These are phyloP conservation scores for Epichloe sp. DNA, from an alignment of 2,329 filamentous ascomycete species.

Conservation along the genomic window DNA sequence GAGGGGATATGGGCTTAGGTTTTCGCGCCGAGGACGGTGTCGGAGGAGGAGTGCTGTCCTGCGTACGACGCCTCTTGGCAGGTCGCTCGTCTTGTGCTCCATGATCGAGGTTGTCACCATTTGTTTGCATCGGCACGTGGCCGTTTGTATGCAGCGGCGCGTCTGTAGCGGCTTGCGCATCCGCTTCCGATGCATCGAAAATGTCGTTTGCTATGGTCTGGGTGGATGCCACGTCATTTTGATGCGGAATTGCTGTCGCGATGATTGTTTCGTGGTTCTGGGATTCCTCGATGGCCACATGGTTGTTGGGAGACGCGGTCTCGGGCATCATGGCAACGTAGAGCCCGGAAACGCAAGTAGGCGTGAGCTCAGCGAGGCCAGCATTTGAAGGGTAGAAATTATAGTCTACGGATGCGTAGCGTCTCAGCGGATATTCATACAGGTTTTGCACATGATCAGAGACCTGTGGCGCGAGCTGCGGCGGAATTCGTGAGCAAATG, in stretches of 20 bases:
- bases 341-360: constrained; percentile 29
- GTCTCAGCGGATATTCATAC: constrained; percentile 30
- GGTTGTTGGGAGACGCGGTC: constrained; percentile 42
- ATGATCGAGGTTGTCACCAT: constrained; percentile 38
- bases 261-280: constrained; percentile 14
- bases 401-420: constrained; percentile 39
- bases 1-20: constrained; percentile 54
- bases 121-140: constrained; percentile 33
- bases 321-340: constrained; percentile 41
- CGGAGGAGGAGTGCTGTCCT: constrained; percentile 28
- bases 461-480: constrained; percentile 31
- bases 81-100: constrained; percentile 34
- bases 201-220: constrained; percentile 8
- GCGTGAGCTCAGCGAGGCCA: constrained; percentile 40
- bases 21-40: constrained; percentile 29
- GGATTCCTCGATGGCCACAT: constrained; percentile 18
- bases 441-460: constrained; percentile 43
- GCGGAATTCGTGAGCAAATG: constrained; percentile 30
- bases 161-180: constrained; percentile 10
- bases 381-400: constrained; percentile 45
- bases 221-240: constrained; percentile 11
- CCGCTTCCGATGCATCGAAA: constrained; percentile 5
- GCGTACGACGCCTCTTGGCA: constrained; percentile 52
- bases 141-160: constrained; percentile 16
- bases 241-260: constrained; percentile 10